Conservation (phyloP, 108 stramenopile species). For the Schizochytrium sp. region DNA sequence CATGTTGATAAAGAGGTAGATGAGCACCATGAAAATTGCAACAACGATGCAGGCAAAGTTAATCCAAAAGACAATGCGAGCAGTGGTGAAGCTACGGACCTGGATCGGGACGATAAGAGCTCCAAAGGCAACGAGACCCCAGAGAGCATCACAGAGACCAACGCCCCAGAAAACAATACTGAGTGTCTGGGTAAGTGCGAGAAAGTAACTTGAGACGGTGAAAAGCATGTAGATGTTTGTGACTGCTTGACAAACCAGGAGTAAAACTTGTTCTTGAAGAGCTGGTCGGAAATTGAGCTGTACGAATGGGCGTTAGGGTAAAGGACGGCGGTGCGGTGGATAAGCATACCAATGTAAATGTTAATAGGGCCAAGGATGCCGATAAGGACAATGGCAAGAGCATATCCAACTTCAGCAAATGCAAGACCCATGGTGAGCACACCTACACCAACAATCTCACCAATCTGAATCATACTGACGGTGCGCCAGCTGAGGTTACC, state of each 20-base stretch:
- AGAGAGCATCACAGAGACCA: constrained; percentile 2
- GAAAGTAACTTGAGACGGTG: constrained; percentile 18
- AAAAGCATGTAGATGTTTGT: constrained; percentile 26
- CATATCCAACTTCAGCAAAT: not conserved
- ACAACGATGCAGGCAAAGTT: constrained; percentile 10
- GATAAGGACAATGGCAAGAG: not conserved
- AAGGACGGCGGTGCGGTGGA: not conserved
- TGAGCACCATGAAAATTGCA: constrained; percentile 21
- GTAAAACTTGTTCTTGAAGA: not conserved
- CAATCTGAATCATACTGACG: constrained; percentile 3
- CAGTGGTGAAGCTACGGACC: not conserved
- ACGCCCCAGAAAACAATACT: constrained; percentile 21
- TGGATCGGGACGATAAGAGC: constrained; percentile 3
- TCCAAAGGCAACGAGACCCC: not conserved
- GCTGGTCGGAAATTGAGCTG: not conserved
- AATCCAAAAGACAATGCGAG: constrained; percentile 23
- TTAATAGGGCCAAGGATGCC: constrained; percentile 24
- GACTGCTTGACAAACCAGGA: not conserved
- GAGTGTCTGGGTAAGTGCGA: constrained; percentile 14
- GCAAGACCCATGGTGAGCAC: constrained; percentile 30
- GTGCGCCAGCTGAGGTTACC: too few species aligned
- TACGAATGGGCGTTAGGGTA: not conserved
- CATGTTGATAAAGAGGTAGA: constrained; percentile 29
- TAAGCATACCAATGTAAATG: constrained; percentile 32
- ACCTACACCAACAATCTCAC: constrained; percentile 31